Percentiles rank a stretch among this genome's conserved stretches.
Conservation (phyloP, 257 asterid genomes). For the Capsicum chinense region DNA sequence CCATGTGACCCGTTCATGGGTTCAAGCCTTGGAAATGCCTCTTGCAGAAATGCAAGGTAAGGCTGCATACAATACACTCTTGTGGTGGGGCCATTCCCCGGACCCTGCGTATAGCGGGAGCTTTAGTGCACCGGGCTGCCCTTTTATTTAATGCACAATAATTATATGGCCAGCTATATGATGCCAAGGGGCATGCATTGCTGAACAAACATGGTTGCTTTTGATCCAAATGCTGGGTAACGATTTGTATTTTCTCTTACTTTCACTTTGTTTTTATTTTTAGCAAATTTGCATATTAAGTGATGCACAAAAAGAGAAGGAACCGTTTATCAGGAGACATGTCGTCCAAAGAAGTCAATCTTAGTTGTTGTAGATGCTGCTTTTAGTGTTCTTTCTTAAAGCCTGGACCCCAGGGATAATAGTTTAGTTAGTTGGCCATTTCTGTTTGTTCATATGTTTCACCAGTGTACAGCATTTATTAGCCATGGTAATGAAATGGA, state of each 20-base stretch:
- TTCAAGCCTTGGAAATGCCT: too few species aligned
- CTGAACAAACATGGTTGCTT: slow-evolving; percentile 11
- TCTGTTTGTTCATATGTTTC: not conserved
- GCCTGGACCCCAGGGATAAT: not conserved
- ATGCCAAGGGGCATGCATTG: slow-evolving; percentile 11
- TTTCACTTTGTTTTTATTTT: slow-evolving; percentile 23
- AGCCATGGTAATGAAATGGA: slow-evolving; percentile 14
- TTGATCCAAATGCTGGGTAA: not conserved
- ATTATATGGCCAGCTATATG: not conserved
- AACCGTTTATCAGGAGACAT: slow-evolving; percentile 6
- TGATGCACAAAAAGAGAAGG: not conserved
- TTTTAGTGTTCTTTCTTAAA: slow-evolving; percentile 16
- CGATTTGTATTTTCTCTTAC: not conserved
- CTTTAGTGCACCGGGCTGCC: too few species aligned
- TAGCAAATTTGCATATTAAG: slow-evolving; percentile 9
- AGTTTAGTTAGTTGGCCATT: not conserved
- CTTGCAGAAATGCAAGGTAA: too few species aligned
- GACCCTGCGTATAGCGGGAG: too few species aligned
- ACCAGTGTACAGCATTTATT: not conserved
- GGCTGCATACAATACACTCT: too few species aligned
- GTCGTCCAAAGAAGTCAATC: not conserved
- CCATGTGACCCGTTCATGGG: too few species aligned
- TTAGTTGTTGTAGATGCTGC: too few species aligned
- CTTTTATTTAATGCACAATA: not conserved
- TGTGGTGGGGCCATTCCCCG: too few species aligned